Conservation (phyloP, 371 early-diverging fungal species). For the Mortierella sp. region DNA sequence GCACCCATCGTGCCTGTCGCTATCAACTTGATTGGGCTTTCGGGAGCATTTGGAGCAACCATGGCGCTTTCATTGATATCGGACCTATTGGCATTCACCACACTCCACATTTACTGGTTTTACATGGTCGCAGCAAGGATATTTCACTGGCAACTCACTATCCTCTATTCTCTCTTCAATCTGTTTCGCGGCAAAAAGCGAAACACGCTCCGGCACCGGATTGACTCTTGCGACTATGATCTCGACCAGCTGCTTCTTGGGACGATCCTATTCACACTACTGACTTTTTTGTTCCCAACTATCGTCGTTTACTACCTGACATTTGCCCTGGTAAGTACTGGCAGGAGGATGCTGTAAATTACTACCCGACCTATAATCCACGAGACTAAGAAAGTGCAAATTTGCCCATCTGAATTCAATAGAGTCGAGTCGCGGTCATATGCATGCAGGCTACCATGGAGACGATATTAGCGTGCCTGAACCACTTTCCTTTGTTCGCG, state of each 20-base stretch:
- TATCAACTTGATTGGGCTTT: conserved; percentile 80
- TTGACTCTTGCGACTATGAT: conserved; percentile 96
- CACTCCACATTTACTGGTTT: conserved; percentile 94
- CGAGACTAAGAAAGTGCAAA: background rate
- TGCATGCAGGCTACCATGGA: conserved; percentile 86
- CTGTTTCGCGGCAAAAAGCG: conserved; percentile 93
- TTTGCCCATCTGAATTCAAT: background rate
- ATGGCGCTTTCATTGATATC: conserved; percentile 86
- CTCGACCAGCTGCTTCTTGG: conserved; percentile 96
- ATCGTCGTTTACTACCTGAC: conserved; percentile 93
- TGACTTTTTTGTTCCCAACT: conserved; percentile 96
- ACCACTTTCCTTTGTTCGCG: conserved; percentile 96
- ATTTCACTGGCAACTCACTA: conserved; percentile 91
- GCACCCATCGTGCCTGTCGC: conserved; percentile 74
- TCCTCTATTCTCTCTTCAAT: conserved; percentile 88
- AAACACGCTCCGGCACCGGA: conserved; percentile 91
- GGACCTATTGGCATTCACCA: conserved; percentile 87
- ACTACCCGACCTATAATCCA: background rate
- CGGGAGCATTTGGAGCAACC: conserved; percentile 88
- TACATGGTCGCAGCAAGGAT: conserved; percentile 94
- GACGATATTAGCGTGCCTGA: conserved; percentile 87
- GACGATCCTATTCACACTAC: conserved; percentile 93
- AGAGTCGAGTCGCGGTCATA: conserved; percentile 87
- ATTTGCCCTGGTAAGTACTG: conserved; percentile 79
- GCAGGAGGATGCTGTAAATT: background rate